phyloP scores from a whole-genome alignment of 495 filamentous ascomycete genomes.

The Hamigera avellanea region DNA sequence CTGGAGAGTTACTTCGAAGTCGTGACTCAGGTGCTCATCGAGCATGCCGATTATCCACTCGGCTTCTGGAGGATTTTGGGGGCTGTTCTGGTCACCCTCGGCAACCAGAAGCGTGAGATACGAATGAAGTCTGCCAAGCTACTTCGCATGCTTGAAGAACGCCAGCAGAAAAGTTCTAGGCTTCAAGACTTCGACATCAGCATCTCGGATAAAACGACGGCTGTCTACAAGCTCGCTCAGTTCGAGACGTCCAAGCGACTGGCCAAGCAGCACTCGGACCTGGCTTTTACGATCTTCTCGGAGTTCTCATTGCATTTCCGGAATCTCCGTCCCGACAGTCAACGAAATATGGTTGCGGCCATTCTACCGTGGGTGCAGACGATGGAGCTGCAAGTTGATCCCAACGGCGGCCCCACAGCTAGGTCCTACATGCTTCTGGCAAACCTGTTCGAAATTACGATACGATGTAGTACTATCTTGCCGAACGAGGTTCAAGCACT shows the following conservation, averaged over 20 bases:
- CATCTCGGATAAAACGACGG: slow-evolving; percentile 95
- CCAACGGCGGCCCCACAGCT: slow-evolving; percentile 79
- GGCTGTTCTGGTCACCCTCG: slow-evolving; percentile 79
- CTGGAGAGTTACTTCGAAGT: slow-evolving; percentile 94
- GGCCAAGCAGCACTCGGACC: slow-evolving; percentile 75
- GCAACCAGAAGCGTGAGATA: slow-evolving; percentile 78
- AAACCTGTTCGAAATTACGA: slow-evolving; percentile 93
- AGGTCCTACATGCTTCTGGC: slow-evolving; percentile 91
- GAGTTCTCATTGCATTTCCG: slow-evolving; percentile 91
- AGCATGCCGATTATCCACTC: slow-evolving; percentile 66
- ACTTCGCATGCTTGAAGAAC: slow-evolving; percentile 71
- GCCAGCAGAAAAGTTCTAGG: slow-evolving; percentile 73
- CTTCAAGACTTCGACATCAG: slow-evolving; percentile 97
- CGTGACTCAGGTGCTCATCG: slow-evolving; percentile 72
- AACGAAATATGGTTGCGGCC: slow-evolving; percentile 88
- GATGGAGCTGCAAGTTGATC: slow-evolving; percentile 88
- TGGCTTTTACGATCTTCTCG: slow-evolving; percentile 89
- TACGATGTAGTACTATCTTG: slow-evolving; percentile 72
- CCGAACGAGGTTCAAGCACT: slow-evolving; percentile 96
- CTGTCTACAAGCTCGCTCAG: slow-evolving; percentile 93
- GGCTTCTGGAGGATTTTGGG: slow-evolving; percentile 84
- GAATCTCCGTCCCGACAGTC: slow-evolving; percentile 61
- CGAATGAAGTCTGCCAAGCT: slow-evolving; percentile 81
- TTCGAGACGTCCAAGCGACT: slow-evolving; percentile 90
- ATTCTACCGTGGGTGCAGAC: slow-evolving; percentile 94